Conservation (phyloP, 352 stramenopile genomes). For the Pythium folliculosum region DNA sequence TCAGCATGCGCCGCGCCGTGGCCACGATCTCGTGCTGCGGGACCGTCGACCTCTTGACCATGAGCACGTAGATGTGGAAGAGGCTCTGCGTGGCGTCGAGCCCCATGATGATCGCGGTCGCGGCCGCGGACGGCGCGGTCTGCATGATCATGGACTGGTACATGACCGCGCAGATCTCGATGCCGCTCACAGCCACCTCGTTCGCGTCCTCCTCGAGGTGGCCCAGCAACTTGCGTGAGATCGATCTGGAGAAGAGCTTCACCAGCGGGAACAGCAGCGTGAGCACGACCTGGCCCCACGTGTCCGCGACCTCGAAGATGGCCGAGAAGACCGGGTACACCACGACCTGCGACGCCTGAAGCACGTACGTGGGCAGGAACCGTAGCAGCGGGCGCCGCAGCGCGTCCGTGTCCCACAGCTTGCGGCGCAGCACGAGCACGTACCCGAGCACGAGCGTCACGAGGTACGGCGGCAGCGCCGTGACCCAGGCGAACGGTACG, state of each 20-base stretch:
- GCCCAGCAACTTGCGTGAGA: too few species aligned
- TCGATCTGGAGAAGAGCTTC: too few species aligned
- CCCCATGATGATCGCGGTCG: slow-evolving; percentile 20
- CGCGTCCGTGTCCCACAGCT: background rate
- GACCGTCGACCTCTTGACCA: slow-evolving; percentile 4
- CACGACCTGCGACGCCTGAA: background rate
- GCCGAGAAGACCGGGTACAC: background rate
- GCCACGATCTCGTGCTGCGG: too few species aligned
- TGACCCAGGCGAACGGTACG: slow-evolving; percentile 2
- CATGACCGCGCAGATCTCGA: slow-evolving; percentile 4
- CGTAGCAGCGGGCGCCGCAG: background rate
- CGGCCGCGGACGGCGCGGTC: slow-evolving; percentile 7
- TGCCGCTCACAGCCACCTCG: background rate
- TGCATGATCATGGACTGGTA: slow-evolving; percentile 31
- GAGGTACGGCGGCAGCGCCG: background rate
- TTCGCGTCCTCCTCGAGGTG: background rate
- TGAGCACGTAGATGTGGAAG: slow-evolving; percentile 1
- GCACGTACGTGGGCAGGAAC: background rate
- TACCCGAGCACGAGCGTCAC: background rate
- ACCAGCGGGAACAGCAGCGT: background rate
- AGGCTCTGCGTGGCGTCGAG: slow-evolving; percentile 21
- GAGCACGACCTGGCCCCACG: background rate
- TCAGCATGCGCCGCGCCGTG: too few species aligned
- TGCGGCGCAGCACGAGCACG: background rate
- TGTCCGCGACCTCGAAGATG: background rate